Evolutionary conservation across 768 basidiomycete genomes (phyloP).

Genomic region (Dacryopinax primogenitus): DNA sequence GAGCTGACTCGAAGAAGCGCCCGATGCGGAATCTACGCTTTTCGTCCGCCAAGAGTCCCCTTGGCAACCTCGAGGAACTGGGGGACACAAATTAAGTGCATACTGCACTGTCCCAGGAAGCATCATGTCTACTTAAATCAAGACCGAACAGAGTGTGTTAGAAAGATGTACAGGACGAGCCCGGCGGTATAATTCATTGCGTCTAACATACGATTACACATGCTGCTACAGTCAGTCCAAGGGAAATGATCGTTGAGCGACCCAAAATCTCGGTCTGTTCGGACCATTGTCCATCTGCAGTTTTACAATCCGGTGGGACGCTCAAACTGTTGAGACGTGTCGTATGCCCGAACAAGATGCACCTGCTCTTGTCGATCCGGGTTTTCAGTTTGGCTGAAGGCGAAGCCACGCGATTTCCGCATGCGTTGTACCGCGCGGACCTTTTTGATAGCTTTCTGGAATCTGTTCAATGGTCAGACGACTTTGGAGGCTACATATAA

Average conservation of each 20-base stretch:
- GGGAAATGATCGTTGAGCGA: not conserved
- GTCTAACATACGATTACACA: slow-evolving; percentile 2
- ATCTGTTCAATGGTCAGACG: slow-evolving; percentile 35
- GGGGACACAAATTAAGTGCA: too few species aligned
- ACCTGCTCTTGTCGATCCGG: slow-evolving; percentile 73
- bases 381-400: slow-evolving; percentile 94
- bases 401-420: slow-evolving; percentile 92
- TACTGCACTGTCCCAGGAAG: too few species aligned
- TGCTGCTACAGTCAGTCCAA: slow-evolving; percentile 1
- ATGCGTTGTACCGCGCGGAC: slow-evolving; percentile 97
- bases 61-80: too few species aligned
- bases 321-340: slow-evolving; percentile 61
- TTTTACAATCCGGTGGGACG: slow-evolving; percentile 62
- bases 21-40: too few species aligned
- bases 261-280: not conserved
- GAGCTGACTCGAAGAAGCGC: too few species aligned
- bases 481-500: slow-evolving; percentile 12
- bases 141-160: too few species aligned
- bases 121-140: too few species aligned
- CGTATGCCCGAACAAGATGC: slow-evolving; percentile 71
- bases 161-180: not conserved
- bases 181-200: slow-evolving; percentile 3
- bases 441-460: slow-evolving; percentile 99
- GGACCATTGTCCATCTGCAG: not conserved
- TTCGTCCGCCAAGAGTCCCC: too few species aligned